Conservation (phyloP, 1,284 basidiomycete genomes). For the Exsudoporus floridanus region DNA sequence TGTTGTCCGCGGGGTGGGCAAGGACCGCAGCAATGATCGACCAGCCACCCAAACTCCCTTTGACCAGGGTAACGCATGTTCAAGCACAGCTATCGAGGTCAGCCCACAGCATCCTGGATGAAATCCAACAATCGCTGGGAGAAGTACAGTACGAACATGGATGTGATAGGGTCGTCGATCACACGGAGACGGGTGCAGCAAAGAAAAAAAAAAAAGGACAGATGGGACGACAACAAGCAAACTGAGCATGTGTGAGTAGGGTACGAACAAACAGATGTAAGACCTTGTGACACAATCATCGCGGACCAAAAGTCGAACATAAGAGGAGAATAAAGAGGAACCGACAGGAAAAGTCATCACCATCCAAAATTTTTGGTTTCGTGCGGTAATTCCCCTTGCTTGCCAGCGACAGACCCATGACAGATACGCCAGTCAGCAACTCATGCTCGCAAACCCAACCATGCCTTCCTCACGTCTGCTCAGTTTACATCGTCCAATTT, state of each 20-base stretch:
- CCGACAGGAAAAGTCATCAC: constrained; percentile 9
- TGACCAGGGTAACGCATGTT: constrained; percentile 10
- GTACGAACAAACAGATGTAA: constrained; percentile 16
- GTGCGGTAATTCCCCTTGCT: constrained; percentile 9
- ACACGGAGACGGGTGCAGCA: constrained; percentile 4
- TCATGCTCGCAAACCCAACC: constrained; percentile 13
- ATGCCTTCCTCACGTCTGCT: constrained; percentile 20
- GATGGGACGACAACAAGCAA: constrained; percentile 3
- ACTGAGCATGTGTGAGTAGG: constrained; percentile 11
- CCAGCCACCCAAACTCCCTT: constrained; percentile 3
- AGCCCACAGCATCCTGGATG: not conserved
- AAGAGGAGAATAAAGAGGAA: constrained; percentile 4
- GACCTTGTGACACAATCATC: constrained; percentile 23
- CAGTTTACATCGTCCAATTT: constrained; percentile 44
- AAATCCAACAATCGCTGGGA: not conserved
- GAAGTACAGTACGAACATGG: constrained; percentile 14
- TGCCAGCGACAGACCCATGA: constrained; percentile 20
- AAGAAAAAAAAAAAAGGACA: not conserved
- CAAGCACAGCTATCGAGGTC: not conserved
- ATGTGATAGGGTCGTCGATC: constrained; percentile 9
- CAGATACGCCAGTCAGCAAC: constrained; percentile 18
- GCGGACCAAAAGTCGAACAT: constrained; percentile 11
- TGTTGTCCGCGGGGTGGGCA: constrained; percentile 2
- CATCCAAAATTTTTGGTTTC: constrained; percentile 16
- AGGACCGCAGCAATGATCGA: constrained; percentile 8